Evolutionary conservation across 495 filamentous ascomycete species (phyloP).

Genomic region (Immersiella caudata): DNA sequence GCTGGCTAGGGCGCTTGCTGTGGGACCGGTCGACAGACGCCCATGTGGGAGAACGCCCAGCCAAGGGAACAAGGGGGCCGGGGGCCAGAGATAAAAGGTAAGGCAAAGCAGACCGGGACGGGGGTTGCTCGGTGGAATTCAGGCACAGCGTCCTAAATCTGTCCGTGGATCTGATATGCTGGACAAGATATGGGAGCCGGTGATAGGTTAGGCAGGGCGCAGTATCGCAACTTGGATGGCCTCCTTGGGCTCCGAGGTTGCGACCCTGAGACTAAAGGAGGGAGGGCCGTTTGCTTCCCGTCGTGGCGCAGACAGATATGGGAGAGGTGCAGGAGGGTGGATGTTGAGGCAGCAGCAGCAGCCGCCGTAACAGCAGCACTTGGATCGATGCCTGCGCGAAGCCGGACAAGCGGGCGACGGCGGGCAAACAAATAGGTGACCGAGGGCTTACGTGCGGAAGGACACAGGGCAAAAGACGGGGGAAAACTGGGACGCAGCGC

Average conservation of each 20-base stretch:
- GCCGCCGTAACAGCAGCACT: background rate
- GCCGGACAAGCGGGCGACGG: slow-evolving; percentile 7
- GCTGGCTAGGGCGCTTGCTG: slow-evolving; percentile 20
- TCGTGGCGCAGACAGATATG: slow-evolving; percentile 36
- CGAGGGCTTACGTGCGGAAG: background rate
- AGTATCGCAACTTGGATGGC: slow-evolving; percentile 4
- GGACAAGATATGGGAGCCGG: slow-evolving; percentile 21
- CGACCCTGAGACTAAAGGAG: slow-evolving; percentile 22
- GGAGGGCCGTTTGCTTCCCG: slow-evolving; percentile 29
- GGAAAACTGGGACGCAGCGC: background rate
- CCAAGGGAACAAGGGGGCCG: slow-evolving; percentile 31
- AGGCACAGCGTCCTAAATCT: slow-evolving; percentile 32
- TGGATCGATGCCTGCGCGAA: background rate
- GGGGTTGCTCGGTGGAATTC: slow-evolving; percentile 34
- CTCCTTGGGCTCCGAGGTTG: slow-evolving; percentile 9
- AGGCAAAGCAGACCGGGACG: slow-evolving; percentile 22
- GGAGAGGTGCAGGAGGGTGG: slow-evolving; percentile 12
- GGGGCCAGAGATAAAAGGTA: slow-evolving; percentile 38
- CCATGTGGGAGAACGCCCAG: slow-evolving; percentile 23
- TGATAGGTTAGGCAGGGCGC: slow-evolving; percentile 35
- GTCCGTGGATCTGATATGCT: slow-evolving; percentile 37
- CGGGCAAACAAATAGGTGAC: background rate
- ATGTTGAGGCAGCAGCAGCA: background rate
- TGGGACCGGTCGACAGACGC: slow-evolving; percentile 30
- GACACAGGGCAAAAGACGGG: slow-evolving; percentile 4